These are phyloP conservation scores for Aspergillus uvarum DNA, from an alignment of 2,329 filamentous ascomycete species.

Conservation along the genomic window DNA sequence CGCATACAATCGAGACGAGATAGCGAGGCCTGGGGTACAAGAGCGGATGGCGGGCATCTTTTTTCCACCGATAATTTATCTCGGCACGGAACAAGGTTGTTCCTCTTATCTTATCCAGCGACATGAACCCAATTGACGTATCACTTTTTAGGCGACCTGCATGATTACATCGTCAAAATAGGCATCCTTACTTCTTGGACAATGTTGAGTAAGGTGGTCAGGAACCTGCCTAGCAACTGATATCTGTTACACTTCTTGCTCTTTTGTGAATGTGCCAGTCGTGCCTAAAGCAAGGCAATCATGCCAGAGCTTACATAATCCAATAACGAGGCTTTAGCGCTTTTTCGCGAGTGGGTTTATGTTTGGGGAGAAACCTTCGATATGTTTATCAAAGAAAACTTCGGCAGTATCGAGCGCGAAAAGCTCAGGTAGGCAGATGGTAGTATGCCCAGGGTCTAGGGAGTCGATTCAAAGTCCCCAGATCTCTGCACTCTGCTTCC, in stretches of 20 bases:
- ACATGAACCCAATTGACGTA: not conserved
- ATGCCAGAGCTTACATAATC: constrained; percentile 5
- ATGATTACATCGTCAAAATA: not conserved
- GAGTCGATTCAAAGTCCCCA: not conserved
- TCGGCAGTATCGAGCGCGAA: not conserved
- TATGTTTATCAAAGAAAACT: not conserved
- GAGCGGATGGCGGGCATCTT: constrained; percentile 16
- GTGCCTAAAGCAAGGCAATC: not conserved
- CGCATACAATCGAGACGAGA: not conserved
- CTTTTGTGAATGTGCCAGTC: not conserved
- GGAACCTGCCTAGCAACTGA: not conserved
- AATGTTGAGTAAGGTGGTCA: not conserved
- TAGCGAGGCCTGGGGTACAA: not conserved
- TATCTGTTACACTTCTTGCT: not conserved
- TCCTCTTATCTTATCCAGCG: constrained; percentile 33
- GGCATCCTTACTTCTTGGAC: not conserved
- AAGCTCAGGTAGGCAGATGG: not conserved
- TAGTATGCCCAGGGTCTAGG: constrained; percentile 1
- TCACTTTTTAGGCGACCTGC: not conserved
- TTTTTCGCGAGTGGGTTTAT: constrained; percentile 6
- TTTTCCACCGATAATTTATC: constrained; percentile 25
- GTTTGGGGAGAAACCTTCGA: constrained; percentile 5
- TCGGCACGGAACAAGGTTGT: constrained; percentile 24
- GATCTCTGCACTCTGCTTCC: not conserved
- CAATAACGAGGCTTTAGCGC: constrained; percentile 9